Percentiles rank a stretch among this genome's conserved stretches.
Evolutionary conservation across 2,329 filamentous ascomycete genomes (phyloP).

Genomic region (Trichoderma citrinoviride): DNA sequence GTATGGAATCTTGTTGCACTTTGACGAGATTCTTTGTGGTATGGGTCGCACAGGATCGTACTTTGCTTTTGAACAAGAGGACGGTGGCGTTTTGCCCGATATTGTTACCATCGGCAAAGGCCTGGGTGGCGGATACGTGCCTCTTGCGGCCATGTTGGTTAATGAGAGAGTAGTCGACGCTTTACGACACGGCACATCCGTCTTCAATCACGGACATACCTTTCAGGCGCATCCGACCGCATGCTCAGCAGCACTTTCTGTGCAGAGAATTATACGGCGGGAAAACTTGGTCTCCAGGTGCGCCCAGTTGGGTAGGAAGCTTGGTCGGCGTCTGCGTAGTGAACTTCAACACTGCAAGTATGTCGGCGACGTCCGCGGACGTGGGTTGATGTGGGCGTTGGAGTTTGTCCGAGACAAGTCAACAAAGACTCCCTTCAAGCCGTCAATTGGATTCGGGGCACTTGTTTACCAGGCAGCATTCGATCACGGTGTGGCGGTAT

Average conservation of each 20-base stretch:
- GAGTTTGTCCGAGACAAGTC: conserved; percentile 44
- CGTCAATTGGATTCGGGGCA: background rate
- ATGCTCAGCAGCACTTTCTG: conserved; percentile 28
- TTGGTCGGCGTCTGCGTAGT: background rate
- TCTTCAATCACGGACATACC: conserved; percentile 29
- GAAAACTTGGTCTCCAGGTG: conserved; percentile 60
- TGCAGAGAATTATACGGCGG: conserved; percentile 49
- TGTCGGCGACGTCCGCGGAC: conserved; percentile 61
- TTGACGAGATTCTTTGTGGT: conserved; percentile 67
- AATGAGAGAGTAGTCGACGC: background rate
- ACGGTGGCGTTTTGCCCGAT: conserved; percentile 49
- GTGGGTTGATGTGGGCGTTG: conserved; percentile 51
- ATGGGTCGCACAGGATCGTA: conserved; percentile 60
- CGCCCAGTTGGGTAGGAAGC: conserved; percentile 24
- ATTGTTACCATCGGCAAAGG: conserved; percentile 66
- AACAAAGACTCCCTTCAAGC: conserved; percentile 38
- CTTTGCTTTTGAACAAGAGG: conserved; percentile 62
- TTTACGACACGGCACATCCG: background rate
- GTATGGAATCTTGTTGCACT: conserved; percentile 52
- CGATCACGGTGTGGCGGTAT: conserved; percentile 45
- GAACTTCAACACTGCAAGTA: conserved; percentile 42
- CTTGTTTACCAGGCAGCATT: background rate
- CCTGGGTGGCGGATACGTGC: conserved; percentile 54
- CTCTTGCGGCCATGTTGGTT: conserved; percentile 36
- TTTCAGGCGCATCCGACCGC: conserved; percentile 31